Evolutionary conservation across 306 rosid species (phyloP).

Genomic region (Purshia tridentata): DNA sequence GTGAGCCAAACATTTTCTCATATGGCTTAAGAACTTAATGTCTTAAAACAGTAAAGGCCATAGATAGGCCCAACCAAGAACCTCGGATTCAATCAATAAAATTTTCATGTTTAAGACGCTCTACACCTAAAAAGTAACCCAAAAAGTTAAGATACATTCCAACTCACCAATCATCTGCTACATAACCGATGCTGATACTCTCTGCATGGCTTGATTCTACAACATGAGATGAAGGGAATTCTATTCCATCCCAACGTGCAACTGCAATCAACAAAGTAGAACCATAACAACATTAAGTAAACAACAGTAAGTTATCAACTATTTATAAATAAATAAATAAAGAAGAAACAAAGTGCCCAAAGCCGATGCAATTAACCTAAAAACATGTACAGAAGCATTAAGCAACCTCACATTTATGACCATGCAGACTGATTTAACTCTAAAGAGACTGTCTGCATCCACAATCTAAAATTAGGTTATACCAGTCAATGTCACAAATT

Average conservation of each 20-base stretch:
- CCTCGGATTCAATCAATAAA: too few relatives aligned
- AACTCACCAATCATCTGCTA: conserved; percentile 86
- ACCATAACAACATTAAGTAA: conserved; percentile 7
- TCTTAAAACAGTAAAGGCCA: too few relatives aligned
- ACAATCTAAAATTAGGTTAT: too few relatives aligned
- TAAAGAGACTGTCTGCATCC: too few relatives aligned
- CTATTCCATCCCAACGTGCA: conserved; percentile 74
- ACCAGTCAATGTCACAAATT: too few relatives aligned
- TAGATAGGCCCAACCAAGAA: too few relatives aligned
- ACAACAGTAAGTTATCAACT: background rate
- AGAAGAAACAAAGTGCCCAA: background rate
- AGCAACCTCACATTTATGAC: too few relatives aligned
- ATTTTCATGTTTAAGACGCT: background rate
- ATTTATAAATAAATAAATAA: background rate
- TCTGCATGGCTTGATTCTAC: conserved; percentile 36
- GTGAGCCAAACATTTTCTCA: background rate
- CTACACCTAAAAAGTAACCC: background rate
- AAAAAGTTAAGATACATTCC: background rate
- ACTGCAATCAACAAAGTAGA: conserved; percentile 47
- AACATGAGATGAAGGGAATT: conserved; percentile 40
- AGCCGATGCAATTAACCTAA: background rate
- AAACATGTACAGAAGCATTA: too few relatives aligned
- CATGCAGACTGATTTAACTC: too few relatives aligned
- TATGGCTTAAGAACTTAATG: too few relatives aligned
- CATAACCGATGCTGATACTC: conserved; percentile 55